phyloP scores from a whole-genome alignment of 2,329 filamentous ascomycete genomes.

The Diaporthe helianthi region DNA sequence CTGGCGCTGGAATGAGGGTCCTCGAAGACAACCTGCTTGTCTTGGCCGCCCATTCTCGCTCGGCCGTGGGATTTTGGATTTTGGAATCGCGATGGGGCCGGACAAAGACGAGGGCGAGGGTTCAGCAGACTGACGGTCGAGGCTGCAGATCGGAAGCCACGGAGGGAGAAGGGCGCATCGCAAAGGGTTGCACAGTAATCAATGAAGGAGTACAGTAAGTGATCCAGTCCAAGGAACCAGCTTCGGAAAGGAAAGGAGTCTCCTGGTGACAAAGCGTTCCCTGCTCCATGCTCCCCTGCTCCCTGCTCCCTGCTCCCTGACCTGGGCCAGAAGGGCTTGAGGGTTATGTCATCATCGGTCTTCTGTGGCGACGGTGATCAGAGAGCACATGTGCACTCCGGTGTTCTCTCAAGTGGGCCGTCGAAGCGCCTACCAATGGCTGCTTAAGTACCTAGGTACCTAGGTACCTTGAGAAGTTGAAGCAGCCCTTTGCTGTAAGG shows the following conservation, averaged over 20 bases:
- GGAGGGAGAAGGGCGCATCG: constrained; percentile 9
- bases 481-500: too few species aligned
- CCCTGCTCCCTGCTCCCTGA: too few species aligned
- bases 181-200: constrained; percentile 7
- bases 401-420: neutral
- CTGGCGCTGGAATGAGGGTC: constrained; percentile 52
- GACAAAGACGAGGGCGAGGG: neutral
- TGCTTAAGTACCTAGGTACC: neutral
- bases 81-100: neutral
- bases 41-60: constrained; percentile 34
- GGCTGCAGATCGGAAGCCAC: constrained; percentile 12
- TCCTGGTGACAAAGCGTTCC: neutral
- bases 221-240: neutral
- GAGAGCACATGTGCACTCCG: neutral
- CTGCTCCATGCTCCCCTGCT: too few species aligned
- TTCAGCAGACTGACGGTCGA: constrained; percentile 17
- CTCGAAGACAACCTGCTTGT: constrained; percentile 41
- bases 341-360: constrained; percentile 22
- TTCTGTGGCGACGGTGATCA: neutral
- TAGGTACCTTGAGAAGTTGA: too few species aligned
- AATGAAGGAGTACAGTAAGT: neutral
- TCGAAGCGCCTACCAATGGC: neutral
- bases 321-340: neutral
- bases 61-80: neutral
- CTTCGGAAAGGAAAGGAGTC: neutral